These are phyloP conservation scores for Eragrostis curvula DNA, from an alignment of 176 grass and related monocot species.

Conservation along the genomic window DNA sequence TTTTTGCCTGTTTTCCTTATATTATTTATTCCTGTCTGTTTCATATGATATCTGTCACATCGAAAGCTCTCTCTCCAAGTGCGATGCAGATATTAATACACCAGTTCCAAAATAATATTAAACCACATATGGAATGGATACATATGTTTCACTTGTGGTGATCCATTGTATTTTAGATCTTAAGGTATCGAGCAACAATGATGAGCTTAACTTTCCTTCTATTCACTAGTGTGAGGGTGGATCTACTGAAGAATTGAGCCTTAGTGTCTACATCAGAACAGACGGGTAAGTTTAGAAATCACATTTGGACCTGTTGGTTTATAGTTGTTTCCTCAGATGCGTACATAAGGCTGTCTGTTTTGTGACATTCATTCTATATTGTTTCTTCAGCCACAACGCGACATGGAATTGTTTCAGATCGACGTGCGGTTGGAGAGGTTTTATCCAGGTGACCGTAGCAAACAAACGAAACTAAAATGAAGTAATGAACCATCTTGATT, in stretches of 20 bases:
- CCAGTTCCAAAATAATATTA: neutral
- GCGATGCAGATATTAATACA: neutral
- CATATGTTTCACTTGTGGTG: slow-evolving; percentile 1
- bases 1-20: neutral
- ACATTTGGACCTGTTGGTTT: slow-evolving; percentile 20
- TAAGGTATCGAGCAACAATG: slow-evolving; percentile 18
- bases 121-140: neutral
- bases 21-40: neutral
- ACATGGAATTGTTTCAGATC: slow-evolving; percentile 81
- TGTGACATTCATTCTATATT: slow-evolving; percentile 34
- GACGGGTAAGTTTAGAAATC: slow-evolving; percentile 56
- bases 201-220: slow-evolving; percentile 41
- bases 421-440: slow-evolving; percentile 81
- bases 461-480: slow-evolving; percentile 21
- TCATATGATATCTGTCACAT: neutral
- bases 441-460: slow-evolving; percentile 42
- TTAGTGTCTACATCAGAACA: slow-evolving; percentile 46
- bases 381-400: slow-evolving; percentile 52
- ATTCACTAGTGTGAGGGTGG: slow-evolving; percentile 66
- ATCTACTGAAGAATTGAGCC: slow-evolving; percentile 50
- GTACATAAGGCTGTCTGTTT: neutral
- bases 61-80: neutral
- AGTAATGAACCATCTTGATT: slow-evolving; percentile 22
- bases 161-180: slow-evolving; percentile 18
- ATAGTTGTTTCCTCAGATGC: slow-evolving; percentile 18